phyloP scores from a whole-genome alignment of 805 yeast genomes.

The Barnettozyma vustinii region DNA sequence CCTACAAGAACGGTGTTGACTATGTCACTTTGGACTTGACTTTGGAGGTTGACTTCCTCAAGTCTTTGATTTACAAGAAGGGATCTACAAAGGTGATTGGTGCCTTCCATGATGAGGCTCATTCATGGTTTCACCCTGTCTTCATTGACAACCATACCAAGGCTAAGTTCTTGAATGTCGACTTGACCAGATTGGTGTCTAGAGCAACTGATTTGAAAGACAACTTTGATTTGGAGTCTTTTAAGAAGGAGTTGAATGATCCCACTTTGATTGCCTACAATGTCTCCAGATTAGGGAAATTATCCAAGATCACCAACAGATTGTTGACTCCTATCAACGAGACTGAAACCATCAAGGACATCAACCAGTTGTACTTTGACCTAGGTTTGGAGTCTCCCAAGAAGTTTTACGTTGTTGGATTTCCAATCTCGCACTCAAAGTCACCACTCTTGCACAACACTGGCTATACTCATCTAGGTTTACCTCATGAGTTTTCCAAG shows the following conservation, averaged over 20 bases:
- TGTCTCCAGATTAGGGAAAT: conserved; percentile 69
- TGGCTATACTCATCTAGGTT: conserved; percentile 65
- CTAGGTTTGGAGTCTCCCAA: conserved; percentile 60
- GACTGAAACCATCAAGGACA: conserved; percentile 60
- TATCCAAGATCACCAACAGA: conserved; percentile 72
- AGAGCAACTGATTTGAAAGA: conserved; percentile 59
- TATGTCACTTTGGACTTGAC: conserved; percentile 77
- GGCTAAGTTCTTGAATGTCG: conserved; percentile 62
- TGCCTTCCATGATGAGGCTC: conserved; percentile 52
- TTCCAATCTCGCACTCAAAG: conserved; percentile 79
- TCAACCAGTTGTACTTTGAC: conserved; percentile 48
- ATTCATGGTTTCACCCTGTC: conserved; percentile 21
- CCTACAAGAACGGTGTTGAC: conserved; percentile 73
- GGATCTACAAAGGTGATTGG: conserved; percentile 71
- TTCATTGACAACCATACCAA: conserved; percentile 63
- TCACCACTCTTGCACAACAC: conserved; percentile 86
- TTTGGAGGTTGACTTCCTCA: conserved; percentile 51
- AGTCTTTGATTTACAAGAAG: conserved; percentile 45
- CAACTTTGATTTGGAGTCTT: conserved; percentile 64
- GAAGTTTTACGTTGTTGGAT: conserved; percentile 71
- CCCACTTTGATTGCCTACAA: conserved; percentile 79
- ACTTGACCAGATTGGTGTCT: conserved; percentile 80
- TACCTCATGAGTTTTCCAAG: conserved; percentile 66
- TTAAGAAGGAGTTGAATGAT: conserved; percentile 48
- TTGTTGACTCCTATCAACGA: conserved; percentile 77